Evolutionary conservation across 257 asterid species (phyloP).

Genomic region (Jacaranda mimosifolia): DNA sequence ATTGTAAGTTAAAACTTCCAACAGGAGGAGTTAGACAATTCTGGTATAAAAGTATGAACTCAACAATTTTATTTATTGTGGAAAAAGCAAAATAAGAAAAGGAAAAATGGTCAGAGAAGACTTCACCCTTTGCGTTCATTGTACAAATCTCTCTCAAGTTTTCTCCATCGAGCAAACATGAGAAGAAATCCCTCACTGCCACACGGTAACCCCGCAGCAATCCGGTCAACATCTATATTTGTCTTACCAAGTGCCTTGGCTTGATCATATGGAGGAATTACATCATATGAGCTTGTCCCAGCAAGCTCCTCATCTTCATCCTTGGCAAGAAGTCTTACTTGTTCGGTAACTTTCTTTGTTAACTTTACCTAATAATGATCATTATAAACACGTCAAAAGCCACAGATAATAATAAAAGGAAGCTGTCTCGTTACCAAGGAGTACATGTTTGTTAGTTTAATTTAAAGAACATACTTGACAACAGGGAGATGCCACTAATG

Average conservation of each 20-base stretch:
- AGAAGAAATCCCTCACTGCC: slow-evolving; percentile 99
- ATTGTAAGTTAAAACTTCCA: slow-evolving; percentile 37
- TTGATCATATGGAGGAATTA: slow-evolving; percentile 94
- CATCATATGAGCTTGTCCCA: slow-evolving; percentile 76
- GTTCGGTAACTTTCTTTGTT: slow-evolving; percentile 95
- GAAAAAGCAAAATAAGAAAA: slow-evolving; percentile 32
- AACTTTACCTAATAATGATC: slow-evolving; percentile 62
- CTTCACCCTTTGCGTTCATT: slow-evolving; percentile 91
- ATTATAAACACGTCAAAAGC: slow-evolving; percentile 16
- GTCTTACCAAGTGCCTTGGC: slow-evolving; percentile 99
- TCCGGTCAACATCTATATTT: slow-evolving; percentile 93
- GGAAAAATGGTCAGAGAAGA: slow-evolving; percentile 19
- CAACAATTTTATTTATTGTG: slow-evolving; percentile 7
- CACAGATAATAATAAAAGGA: background rate
- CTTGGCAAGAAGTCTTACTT: slow-evolving; percentile 81
- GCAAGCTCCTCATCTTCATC: slow-evolving; percentile 94
- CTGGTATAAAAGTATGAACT: background rate
- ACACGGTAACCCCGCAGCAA: slow-evolving; percentile 98
- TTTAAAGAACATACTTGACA: slow-evolving; percentile 15
- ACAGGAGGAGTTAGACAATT: slow-evolving; percentile 21
- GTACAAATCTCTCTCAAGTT: slow-evolving; percentile 93
- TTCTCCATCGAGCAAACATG: slow-evolving; percentile 99
- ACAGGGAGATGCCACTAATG: too few relatives aligned
- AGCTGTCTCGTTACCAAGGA: background rate
- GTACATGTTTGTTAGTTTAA: slow-evolving; percentile 18